Base-by-base conservation (phyloP, 2,329 filamentous ascomycete species). In the Sclerotinia nivalis region DNA sequence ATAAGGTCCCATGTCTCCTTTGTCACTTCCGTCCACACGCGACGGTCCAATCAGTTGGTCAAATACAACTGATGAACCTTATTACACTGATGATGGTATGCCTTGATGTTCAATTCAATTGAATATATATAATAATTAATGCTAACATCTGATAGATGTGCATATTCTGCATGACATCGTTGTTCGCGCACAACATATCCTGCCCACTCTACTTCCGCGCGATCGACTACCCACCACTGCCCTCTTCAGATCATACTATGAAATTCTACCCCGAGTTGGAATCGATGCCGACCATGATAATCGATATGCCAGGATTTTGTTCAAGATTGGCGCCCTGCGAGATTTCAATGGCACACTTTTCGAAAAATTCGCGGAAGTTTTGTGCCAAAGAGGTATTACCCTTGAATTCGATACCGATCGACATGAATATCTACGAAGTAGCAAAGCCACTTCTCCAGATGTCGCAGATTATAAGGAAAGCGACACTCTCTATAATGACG, bases 211-310 rank as follows among this genome's bases (percentile, higher is more conserved):
- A 2, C 83, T 87, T 1, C 86, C 89, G 69, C 85, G 85, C 62
- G 87, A 91, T 75, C 85, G 87, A 69, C 84, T 91, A 31, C 89
- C 92, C 4, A 93, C 91, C 70, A 89, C 89, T 77, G 92, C 93
- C 13, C 85, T 97, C 25, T 96, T 96, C 80, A 85, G 86, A 67
- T 92, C 93, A 43, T 96, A 96, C 78, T 91, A 96, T 77, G 84
- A 87, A 69, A 85, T 94, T 55, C 86, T 97, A n/a, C 87, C 87
- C 7, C 83, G 88, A 73, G 83, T 91, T 82, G 90, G 88, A 68
- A 83, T 93, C 73, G 86, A 92, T 71, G 85, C 88, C n/a, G 89
- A 92, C 75, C 85, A 91, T 74, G 92, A 94, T 76, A 88, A 89
- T 75, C 88, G 91, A 74, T 90, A 93, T 76, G 89, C 93, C 73